Conservation (phyloP, 2,329 filamentous ascomycete species). For the Drechslerella dactyloides region DNA sequence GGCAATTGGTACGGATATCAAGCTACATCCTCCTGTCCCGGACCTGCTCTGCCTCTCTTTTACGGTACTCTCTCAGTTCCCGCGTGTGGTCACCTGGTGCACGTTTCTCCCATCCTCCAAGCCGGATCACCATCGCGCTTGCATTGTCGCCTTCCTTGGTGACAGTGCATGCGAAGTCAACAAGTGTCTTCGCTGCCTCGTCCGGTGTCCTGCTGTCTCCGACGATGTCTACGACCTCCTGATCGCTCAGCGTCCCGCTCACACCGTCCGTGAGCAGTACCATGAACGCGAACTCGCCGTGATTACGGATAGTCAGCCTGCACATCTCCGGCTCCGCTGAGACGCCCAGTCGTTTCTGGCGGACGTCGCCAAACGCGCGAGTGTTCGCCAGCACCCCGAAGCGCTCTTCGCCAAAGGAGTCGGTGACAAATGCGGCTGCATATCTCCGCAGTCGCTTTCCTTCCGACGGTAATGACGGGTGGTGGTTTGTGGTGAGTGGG, state of each 20-base stretch:
- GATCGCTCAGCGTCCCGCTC: slow-evolving; percentile 81
- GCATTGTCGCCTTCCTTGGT: slow-evolving; percentile 70
- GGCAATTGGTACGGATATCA: neutral
- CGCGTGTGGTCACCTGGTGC: slow-evolving; percentile 88
- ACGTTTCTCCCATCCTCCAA: slow-evolving; percentile 74
- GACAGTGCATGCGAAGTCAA: slow-evolving; percentile 88
- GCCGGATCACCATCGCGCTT: slow-evolving; percentile 70
- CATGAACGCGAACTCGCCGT: slow-evolving; percentile 86
- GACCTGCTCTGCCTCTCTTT: slow-evolving; percentile 82
- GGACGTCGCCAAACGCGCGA: slow-evolving; percentile 90
- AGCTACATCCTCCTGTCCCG: slow-evolving; percentile 64
- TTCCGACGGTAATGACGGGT: slow-evolving; percentile 85
- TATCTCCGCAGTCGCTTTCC: slow-evolving; percentile 82
- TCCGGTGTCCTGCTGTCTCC: slow-evolving; percentile 94
- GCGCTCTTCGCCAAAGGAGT: slow-evolving; percentile 96
- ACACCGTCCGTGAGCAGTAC: slow-evolving; percentile 89
- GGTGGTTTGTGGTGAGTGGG: slow-evolving; percentile 87
- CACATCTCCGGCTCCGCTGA: slow-evolving; percentile 90
- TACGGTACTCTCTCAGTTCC: slow-evolving; percentile 84
- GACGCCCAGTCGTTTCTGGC: slow-evolving; percentile 88
- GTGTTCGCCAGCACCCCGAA: slow-evolving; percentile 93
- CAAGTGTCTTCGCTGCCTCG: slow-evolving; percentile 77
- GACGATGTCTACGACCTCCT: slow-evolving; percentile 94
- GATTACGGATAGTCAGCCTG: slow-evolving; percentile 72
- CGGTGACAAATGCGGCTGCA: slow-evolving; percentile 84